Percentiles rank a stretch among this genome's conserved stretches.
Evolutionary conservation across 2,329 filamentous ascomycete genomes (phyloP).

Genomic region (Cladosporium halotolerans): DNA sequence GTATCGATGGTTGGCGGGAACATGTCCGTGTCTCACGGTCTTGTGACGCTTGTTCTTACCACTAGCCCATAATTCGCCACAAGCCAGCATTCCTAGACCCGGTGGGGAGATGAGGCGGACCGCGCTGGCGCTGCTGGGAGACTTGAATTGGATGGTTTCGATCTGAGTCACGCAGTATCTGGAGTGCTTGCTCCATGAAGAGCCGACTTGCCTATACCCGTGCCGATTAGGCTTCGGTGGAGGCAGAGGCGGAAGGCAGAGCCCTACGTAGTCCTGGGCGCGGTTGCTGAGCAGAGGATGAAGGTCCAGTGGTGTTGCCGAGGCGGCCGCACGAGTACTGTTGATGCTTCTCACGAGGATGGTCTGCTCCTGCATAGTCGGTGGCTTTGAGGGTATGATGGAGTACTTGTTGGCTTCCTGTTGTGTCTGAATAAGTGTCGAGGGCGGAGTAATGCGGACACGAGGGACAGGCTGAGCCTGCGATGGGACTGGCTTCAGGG

Average conservation of each 20-base stretch:
- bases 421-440: neutral
- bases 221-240: neutral
- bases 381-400: neutral
- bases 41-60: constrained; percentile 17
- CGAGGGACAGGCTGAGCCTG: neutral
- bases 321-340: constrained; percentile 2
- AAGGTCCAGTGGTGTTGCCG: neutral
- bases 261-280: constrained; percentile 1
- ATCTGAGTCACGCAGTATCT: neutral
- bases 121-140: neutral
- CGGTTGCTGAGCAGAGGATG: constrained; percentile 5
- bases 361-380: neutral
- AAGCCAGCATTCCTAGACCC: constrained; percentile 12
- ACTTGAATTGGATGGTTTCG: neutral
- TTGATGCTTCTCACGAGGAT: constrained; percentile 8
- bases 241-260: neutral
- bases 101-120: constrained; percentile 15
- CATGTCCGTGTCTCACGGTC: neutral
- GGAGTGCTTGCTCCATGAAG: neutral
- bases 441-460: neutral
- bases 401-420: neutral
- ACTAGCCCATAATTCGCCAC: constrained; percentile 14
- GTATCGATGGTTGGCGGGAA: neutral
- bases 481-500: too few relatives aligned
- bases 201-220: neutral